Evolutionary conservation across 306 rosid species (phyloP), one percentile per base, ranked within the genome.

Genomic region (Astragalus membranaceus): DNA sequence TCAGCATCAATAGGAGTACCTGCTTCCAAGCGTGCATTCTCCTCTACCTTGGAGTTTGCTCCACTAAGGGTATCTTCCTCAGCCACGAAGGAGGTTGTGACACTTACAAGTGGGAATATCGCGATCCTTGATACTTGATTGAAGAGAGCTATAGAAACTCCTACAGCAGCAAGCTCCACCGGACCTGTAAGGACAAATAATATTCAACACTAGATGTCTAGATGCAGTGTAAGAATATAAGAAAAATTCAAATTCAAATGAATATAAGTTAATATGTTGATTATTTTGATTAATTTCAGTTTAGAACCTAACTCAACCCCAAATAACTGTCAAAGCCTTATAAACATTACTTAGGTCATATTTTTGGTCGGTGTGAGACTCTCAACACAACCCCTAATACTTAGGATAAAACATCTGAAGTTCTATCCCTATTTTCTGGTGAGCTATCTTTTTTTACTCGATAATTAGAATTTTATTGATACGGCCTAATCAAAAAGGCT

Each of bases 101-200:
- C 85, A 76, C 97, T 93, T 44, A 93, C 98, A 16, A 93, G 96
- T 0, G 98, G 98, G 60, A 93, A 93, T 67, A 93, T 93, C 13
- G 97, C 92, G 1, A 93, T 88, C 75, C 96, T 74, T 17, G 98
- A 93, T 15, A 75, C 96, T 81, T 93, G 98, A 81, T 93, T 93
- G 78, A 93, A 93, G 69, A 93, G 78, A 65, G 97, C 97, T 80
- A 93, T 93, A 4, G 98, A 88, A 81, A 93, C 97, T 51, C 98
- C 98, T 46, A 93, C 98, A 50, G 97, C 98, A 54, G 98, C 98
- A 56, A 93, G 97, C 86, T 93, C 98, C 66, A 93, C 84, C 3
- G 96, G 85, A 76, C 98, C 98, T 89, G 73, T 16, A 58, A 20
- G 73, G 20, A 71, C 64, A 63, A 67, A 69, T 48, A 52, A 48